Evolutionary conservation across 2,329 filamentous ascomycete genomes (phyloP).

Genomic region (Ophiostoma fasciatum): DNA sequence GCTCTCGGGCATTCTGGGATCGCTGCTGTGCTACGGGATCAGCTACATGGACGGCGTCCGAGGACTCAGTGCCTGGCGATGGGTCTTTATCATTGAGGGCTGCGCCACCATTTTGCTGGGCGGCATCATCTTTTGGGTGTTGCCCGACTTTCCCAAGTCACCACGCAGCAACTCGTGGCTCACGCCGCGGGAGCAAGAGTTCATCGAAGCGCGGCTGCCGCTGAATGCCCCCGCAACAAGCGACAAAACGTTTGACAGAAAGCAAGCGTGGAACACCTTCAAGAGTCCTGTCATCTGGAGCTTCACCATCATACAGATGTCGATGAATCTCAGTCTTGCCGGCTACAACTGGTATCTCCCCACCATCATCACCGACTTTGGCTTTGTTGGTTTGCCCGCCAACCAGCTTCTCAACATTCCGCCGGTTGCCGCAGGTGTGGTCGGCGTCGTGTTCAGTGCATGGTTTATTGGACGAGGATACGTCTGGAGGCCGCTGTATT

Average conservation of each 20-base stretch:
- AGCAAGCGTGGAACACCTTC: conserved; percentile 22
- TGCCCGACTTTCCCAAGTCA: conserved; percentile 27
- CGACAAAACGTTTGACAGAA: conserved; percentile 21
- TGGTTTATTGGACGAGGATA: conserved; percentile 2
- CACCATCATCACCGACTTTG: conserved; percentile 25
- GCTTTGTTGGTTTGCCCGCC: conserved; percentile 24
- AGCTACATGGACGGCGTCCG: conserved; percentile 15
- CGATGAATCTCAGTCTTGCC: conserved; percentile 22
- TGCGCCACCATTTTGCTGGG: conserved; percentile 25
- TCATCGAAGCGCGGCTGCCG: conserved; percentile 6
- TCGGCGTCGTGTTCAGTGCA: conserved; percentile 1
- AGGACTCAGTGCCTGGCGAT: conserved; percentile 17
- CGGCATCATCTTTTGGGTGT: conserved; percentile 21
- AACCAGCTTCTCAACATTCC: conserved; percentile 32
- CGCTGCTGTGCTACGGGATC: conserved; percentile 18
- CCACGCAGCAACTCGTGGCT: conserved; percentile 6
- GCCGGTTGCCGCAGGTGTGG: conserved; percentile 12
- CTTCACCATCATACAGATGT: conserved; percentile 16
- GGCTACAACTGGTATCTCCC: conserved; percentile 28
- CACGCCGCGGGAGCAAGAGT: conserved; percentile 8
- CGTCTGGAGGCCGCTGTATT: not conserved
- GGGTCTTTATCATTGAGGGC: conserved; percentile 30
- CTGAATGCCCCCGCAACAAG: conserved; percentile 6
- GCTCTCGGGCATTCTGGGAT: conserved; percentile 21
- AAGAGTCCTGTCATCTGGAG: conserved; percentile 13